Conservation (phyloP, 192 early-diverging fungal genomes). For the Cetraspora pellucida region DNA sequence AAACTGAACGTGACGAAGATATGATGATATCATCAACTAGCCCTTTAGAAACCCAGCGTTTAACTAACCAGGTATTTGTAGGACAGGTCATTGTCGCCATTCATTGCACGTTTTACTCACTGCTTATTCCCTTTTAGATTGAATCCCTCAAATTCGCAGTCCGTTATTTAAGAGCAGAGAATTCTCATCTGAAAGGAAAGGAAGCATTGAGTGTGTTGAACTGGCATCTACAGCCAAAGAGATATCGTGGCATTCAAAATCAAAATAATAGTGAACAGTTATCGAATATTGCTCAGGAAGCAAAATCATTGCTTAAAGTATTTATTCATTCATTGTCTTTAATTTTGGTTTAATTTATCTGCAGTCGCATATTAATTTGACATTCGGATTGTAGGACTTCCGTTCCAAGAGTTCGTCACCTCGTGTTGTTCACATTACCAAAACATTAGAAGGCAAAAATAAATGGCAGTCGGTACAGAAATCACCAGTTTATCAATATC, state of each 20-base stretch:
- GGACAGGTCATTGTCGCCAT: not conserved
- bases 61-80: constrained; percentile 26
- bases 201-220: constrained; percentile 49
- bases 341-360: not conserved
- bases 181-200: constrained; percentile 73
- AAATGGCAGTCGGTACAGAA: constrained; percentile 53
- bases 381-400: constrained; percentile 38
- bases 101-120: not conserved
- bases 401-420: constrained; percentile 50
- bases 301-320: constrained; percentile 52
- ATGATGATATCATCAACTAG: not conserved
- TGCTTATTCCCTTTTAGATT: constrained; percentile 48
- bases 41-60: constrained; percentile 3
- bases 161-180: constrained; percentile 78
- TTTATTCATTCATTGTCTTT: constrained; percentile 5
- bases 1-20: not conserved
- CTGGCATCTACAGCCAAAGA: constrained; percentile 28
- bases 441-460: constrained; percentile 32
- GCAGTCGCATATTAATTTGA: not conserved
- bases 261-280: constrained; percentile 29
- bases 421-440: constrained; percentile 52
- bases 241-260: not conserved
- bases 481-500: constrained; percentile 56
- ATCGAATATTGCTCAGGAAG: constrained; percentile 50
- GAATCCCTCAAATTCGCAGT: constrained; percentile 75